Percentiles rank a stretch among this genome's conserved stretches.
Evolutionary conservation across 2,329 filamentous ascomycete species (phyloP).

Genomic region (Coniochaeta sp.): DNA sequence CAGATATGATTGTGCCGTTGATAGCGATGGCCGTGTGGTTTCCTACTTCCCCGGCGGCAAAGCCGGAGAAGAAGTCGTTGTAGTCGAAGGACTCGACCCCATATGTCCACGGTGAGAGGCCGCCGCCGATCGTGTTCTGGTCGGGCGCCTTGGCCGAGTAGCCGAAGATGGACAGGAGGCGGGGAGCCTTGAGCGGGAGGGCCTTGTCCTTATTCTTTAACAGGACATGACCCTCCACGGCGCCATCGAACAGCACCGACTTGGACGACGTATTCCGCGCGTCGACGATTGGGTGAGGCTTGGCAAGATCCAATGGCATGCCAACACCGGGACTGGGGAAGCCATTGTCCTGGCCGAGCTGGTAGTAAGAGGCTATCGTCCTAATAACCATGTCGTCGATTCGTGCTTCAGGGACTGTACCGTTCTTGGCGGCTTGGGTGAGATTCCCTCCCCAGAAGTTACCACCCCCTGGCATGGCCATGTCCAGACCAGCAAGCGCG

Average conservation of each 20-base stretch:
- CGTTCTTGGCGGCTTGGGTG: slow-evolving; percentile 50
- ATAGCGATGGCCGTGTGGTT: slow-evolving; percentile 21
- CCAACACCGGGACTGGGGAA: slow-evolving; percentile 42
- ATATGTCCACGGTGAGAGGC: slow-evolving; percentile 27
- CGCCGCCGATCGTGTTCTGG: slow-evolving; percentile 29
- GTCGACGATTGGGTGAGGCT: slow-evolving; percentile 45
- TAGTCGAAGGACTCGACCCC: slow-evolving; percentile 30
- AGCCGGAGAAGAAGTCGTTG: slow-evolving; percentile 21
- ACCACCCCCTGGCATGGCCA: slow-evolving; percentile 54
- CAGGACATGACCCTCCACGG: slow-evolving; percentile 56
- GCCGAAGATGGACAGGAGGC: slow-evolving; percentile 51
- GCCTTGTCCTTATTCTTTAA: slow-evolving; percentile 52
- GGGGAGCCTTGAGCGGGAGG: slow-evolving; percentile 44
- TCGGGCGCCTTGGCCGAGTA: slow-evolving; percentile 48
- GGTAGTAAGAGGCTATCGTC: slow-evolving; percentile 49
- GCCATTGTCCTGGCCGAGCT: slow-evolving; percentile 41
- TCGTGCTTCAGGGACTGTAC: slow-evolving; percentile 45
- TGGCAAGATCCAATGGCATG: slow-evolving; percentile 39
- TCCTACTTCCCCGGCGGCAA: slow-evolving; percentile 15
- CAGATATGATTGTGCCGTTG: slow-evolving; percentile 35
- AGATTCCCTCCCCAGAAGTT: slow-evolving; percentile 46
- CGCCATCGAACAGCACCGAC: slow-evolving; percentile 41
- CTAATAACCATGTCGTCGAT: slow-evolving; percentile 54
- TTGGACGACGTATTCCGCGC: slow-evolving; percentile 40
- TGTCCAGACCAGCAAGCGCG: slow-evolving; percentile 60